These are phyloP conservation scores for Gnetum montanum DNA, from an alignment of 75 land plant genomes.

Conservation along the genomic window DNA sequence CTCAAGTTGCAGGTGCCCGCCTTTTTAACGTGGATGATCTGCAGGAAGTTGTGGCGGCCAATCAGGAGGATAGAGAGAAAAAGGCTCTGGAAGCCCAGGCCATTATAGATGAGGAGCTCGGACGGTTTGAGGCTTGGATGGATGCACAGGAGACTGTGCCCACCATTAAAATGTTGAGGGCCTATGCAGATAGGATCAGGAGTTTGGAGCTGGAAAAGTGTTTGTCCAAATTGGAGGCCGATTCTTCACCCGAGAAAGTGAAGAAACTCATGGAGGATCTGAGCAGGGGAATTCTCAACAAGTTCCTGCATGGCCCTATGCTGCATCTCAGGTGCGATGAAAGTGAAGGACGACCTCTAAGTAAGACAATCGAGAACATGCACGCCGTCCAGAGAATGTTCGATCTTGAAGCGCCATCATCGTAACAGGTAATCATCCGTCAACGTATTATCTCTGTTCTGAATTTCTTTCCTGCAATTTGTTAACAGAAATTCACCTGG, in stretches of 20 bases:
- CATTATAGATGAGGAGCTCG: slow-evolving; percentile 41
- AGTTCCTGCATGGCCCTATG: slow-evolving; percentile 59
- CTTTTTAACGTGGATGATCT: slow-evolving; percentile 72
- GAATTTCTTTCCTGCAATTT: too few relatives aligned
- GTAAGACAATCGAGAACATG: slow-evolving; percentile 57
- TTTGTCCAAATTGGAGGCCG: slow-evolving; percentile 36
- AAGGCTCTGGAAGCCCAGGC: slow-evolving; percentile 51
- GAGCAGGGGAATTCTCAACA: slow-evolving; percentile 47
- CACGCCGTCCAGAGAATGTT: slow-evolving; percentile 59
- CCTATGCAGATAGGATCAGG: slow-evolving; percentile 39
- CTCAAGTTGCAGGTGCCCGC: slow-evolving; percentile 30
- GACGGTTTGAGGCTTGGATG: slow-evolving; percentile 41
- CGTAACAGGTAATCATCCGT: too few relatives aligned
- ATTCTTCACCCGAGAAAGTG: slow-evolving; percentile 24
- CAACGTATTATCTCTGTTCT: too few relatives aligned
- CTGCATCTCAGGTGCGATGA: slow-evolving; percentile 50
- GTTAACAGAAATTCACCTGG: too few relatives aligned
- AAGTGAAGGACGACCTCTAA: slow-evolving; percentile 27
- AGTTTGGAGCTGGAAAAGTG: slow-evolving; percentile 40
- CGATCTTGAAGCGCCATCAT: slow-evolving; percentile 32
- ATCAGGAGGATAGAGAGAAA: slow-evolving; percentile 43
- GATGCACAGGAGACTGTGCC: slow-evolving; percentile 55
- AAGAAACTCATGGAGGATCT: slow-evolving; percentile 36
- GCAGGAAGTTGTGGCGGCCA: slow-evolving; percentile 55
- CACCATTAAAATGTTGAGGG: slow-evolving; percentile 43